These are phyloP conservation scores for Aureoboletus auriporus DNA, from an alignment of 768 basidiomycete genomes.

Conservation along the genomic window DNA sequence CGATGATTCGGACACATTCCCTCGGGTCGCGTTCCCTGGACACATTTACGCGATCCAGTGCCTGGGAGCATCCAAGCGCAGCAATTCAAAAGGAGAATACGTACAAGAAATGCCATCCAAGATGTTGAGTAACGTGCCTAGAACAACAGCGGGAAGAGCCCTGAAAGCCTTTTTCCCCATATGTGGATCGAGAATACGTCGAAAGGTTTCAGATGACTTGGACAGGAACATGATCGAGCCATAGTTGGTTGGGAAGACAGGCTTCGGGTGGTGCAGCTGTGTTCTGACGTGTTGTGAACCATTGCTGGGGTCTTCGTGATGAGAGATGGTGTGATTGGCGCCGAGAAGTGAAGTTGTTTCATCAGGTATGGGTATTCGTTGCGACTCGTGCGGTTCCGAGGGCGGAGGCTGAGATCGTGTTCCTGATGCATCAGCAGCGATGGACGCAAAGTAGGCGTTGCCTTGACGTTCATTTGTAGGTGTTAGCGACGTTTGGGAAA, in stretches of 20 bases:
- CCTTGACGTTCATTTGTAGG: constrained; percentile 17
- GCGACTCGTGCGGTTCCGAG: not conserved
- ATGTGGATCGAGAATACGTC: constrained; percentile 13
- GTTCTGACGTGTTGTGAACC: not conserved
- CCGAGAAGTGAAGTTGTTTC: constrained; percentile 20
- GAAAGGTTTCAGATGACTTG: constrained; percentile 8
- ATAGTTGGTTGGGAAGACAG: constrained; percentile 1
- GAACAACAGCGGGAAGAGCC: constrained; percentile 76
- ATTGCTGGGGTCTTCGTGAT: constrained; percentile 1
- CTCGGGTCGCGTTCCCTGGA: constrained; percentile 1
- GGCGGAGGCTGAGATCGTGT: not conserved
- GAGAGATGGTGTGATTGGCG: constrained; percentile 6
- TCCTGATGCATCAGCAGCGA: not conserved
- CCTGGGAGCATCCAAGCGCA: not conserved
- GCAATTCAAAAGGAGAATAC: constrained; percentile 25
- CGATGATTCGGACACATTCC: not conserved
- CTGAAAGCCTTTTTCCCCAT: constrained; percentile 23
- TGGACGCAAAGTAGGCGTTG: constrained; percentile 2
- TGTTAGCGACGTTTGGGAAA: constrained; percentile 15
- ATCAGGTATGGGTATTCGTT: not conserved
- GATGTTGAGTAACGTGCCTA: constrained; percentile 84
- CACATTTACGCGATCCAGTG: constrained; percentile 6
- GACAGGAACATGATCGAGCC: constrained; percentile 7
- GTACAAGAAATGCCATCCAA: constrained; percentile 90
- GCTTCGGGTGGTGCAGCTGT: constrained; percentile 9